Percentiles rank a stretch among this genome's conserved stretches.
Conservation (phyloP, 345 rosid genomes). For the Eucalyptus viminalis region DNA sequence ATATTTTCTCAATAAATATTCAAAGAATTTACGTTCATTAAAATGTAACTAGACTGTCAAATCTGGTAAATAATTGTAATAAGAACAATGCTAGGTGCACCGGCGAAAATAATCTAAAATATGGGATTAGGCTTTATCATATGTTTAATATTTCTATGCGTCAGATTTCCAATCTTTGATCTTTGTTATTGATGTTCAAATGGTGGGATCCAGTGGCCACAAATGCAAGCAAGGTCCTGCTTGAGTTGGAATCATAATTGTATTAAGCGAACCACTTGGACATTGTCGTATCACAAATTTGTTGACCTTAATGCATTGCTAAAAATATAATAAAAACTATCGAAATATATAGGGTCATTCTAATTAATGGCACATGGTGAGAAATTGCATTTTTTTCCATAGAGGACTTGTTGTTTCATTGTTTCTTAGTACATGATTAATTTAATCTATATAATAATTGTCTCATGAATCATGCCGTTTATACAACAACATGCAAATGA, state of each 20-base stretch:
- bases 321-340: too few species aligned
- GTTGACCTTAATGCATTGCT: too few species aligned
- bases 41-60: too few species aligned
- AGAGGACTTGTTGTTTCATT: neutral
- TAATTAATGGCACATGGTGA: neutral
- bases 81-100: neutral
- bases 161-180: too few species aligned
- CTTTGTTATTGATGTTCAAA: neutral
- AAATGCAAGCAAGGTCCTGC: neutral
- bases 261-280: neutral
- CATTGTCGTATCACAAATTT: neutral
- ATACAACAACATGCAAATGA: too few species aligned
- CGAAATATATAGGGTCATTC: too few species aligned
- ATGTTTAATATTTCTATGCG: accelerated
- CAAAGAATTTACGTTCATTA: too few species aligned
- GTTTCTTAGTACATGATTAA: neutral
- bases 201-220: neutral
- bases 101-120: too few species aligned
- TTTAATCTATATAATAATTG: neutral
- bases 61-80: too few species aligned
- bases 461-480: neutral
- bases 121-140: too few species aligned
- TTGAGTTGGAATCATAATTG: neutral
- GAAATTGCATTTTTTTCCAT: too few species aligned
- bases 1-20: too few species aligned